Base-by-base conservation (phyloP, 2,329 filamentous ascomycete genomes). In the Beauveria asiatica region DNA sequence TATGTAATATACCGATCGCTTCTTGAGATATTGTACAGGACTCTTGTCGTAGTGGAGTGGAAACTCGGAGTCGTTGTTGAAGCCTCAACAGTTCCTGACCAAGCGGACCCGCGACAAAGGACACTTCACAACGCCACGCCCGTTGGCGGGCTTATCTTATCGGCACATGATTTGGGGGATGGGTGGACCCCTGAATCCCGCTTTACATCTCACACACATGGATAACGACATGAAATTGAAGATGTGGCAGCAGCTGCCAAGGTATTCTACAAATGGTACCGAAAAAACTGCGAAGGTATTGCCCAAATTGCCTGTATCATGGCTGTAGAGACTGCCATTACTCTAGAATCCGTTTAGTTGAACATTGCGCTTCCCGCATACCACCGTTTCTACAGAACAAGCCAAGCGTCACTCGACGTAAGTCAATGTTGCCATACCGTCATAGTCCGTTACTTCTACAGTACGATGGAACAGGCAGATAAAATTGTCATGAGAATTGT, bases 121-220 rank as follows among this genome's bases (percentile, higher is more conserved):
- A 61, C 59, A 61, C 46, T 50, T 60, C 25, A 60, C 37, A 39
- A 27, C 21, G 44, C 33, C 44, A 27, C 39, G 50, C 7, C 46
- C 8, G n/a, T 27, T 19, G 5, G 48, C n/a, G 9, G 21, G 17
- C 51, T 61, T 61, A 56, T 61, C 59, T 61, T 56, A 61, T 61
- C 59, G 19, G 6, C 59, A 61, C 59, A 61, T 61, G 59, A 61
- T 61, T 46, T 52, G 52, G 52, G 45, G 45, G 52, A 41, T 4
- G 37, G 48, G 46, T 51, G 57, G 56, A 16, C 30, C 54, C 8
- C 33, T 45, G 48, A 23, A n/a, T 21, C 30, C 8, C 45, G 16
- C 17, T 16, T 23, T n/a, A 51, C 54, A 25, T 33, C 11, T 33
- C 33, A 37, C 53, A 37, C 41, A 56, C 27, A 44, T 30, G n/a